Percentiles rank a stretch among this genome's conserved stretches.
phyloP scores from a whole-genome alignment of 2,329 filamentous ascomycete species.

The Ascochyta koolunga region DNA sequence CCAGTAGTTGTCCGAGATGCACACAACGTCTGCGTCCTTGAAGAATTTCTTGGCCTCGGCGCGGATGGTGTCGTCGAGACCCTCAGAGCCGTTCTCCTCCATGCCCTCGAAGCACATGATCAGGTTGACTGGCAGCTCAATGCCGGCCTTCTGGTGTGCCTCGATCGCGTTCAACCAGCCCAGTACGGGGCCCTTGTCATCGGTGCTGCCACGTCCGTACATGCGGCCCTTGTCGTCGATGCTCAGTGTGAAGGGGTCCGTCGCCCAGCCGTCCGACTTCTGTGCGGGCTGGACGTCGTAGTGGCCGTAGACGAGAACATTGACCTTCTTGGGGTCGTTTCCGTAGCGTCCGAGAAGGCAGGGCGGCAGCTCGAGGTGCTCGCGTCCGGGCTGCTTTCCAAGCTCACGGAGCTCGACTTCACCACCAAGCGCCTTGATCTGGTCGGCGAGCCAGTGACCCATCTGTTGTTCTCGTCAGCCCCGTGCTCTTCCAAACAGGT shows the following conservation, averaged over 20 bases:
- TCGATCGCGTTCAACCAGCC: constrained; percentile 99
- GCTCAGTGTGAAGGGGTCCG: constrained; percentile 87
- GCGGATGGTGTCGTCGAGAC: constrained; percentile 91
- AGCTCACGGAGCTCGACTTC: constrained; percentile 84
- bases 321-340: constrained; percentile 88
- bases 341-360: constrained; percentile 93
- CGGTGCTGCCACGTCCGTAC: constrained; percentile 93
- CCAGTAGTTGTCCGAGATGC: constrained; percentile 99
- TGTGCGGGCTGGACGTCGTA: constrained; percentile 98
- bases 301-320: constrained; percentile 95
- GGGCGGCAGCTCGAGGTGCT: constrained; percentile 88
- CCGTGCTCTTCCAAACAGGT: not conserved
- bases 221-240: constrained; percentile 92
- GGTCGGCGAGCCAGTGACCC: constrained; percentile 85
- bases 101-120: constrained; percentile 99
- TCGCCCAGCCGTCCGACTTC: constrained; percentile 93
- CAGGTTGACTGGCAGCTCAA: constrained; percentile 96
- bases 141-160: constrained; percentile 90
- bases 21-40: constrained; percentile 92
- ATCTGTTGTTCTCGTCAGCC: constrained; percentile 59
- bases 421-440: constrained; percentile 84
- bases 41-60: constrained; percentile 93
- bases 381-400: constrained; percentile 90
- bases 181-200: constrained; percentile 96
- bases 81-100: constrained; percentile 98